Base-by-base conservation (phyloP, 2,329 filamentous ascomycete genomes). In the Fulvia fulva region DNA sequence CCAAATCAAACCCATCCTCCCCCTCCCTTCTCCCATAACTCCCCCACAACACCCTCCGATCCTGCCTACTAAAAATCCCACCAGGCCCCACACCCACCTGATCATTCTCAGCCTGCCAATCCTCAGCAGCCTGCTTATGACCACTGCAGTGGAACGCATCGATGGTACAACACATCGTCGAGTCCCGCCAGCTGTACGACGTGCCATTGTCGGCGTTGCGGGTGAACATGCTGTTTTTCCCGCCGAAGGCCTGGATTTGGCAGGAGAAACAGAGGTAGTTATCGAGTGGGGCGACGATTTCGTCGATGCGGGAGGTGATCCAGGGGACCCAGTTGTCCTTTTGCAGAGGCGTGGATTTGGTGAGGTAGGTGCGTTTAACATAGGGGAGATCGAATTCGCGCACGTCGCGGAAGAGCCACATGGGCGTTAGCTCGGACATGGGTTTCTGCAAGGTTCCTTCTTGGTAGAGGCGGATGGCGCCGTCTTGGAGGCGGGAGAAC, bases 321-420 rank as follows among this genome's bases (percentile, higher is more conserved):
- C 72, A 75, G 8, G 74, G 64, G 7, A 74, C 70, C 78, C 77
- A 80, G 3, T 69, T 68, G 50, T 77, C 73, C 34, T 68, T 69
- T 0, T 54, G 64, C 8, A 81, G 73, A 1, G 73, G 76, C 21
- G 66, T 75, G 12, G 77, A 79, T 9, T 71, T 73, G 21, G 78
- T 81, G 21, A 71, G 51, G 56, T 79, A 78, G 2, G 77, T 78
- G 7, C 77, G 74, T 70, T 81, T 81, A 50, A 76, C 72, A 55
- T 81, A 81, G 0, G 79, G 79, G 22, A 77, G 73, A 26, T 79
- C 73, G 56, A 80, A 81, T 63, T 81, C 78, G 37, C 78, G 73
- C 3, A 71, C 69, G 55, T 76, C 76, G 0, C 67, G 70, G 67
- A 81, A 80, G 57, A 81, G 73, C 78, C 78, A 81, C 37, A 74